These are phyloP conservation scores for Didymella sp. DNA, from an alignment of 2,329 filamentous ascomycete species.

Conservation along the genomic window DNA sequence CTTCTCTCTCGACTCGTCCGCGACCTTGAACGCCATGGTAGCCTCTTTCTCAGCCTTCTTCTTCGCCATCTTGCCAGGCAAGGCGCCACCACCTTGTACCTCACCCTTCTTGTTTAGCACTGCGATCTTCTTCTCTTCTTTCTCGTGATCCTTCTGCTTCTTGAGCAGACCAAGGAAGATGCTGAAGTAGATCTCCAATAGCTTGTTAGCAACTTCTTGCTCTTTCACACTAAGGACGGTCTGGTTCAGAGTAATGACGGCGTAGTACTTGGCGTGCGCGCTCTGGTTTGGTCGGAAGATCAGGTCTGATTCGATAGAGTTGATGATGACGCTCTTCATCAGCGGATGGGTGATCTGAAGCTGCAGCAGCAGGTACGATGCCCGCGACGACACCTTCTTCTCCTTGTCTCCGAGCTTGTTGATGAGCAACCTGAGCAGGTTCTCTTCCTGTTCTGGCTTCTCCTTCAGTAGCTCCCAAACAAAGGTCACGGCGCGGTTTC, in stretches of 20 bases:
- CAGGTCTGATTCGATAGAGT: constrained; percentile 84
- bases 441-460: constrained; percentile 97
- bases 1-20: constrained; percentile 81
- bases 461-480: constrained; percentile 91
- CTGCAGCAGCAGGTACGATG: constrained; percentile 92
- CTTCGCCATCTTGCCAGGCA: constrained; percentile 61
- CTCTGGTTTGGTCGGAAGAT: constrained; percentile 87
- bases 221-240: constrained; percentile 89
- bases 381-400: constrained; percentile 91
- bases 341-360: constrained; percentile 85
- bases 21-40: constrained; percentile 52
- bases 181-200: constrained; percentile 91
- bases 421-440: constrained; percentile 85
- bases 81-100: constrained; percentile 62
- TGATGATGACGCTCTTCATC: constrained; percentile 91
- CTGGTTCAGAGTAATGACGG: constrained; percentile 95
- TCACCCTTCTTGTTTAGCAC: constrained; percentile 58
- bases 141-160: constrained; percentile 55
- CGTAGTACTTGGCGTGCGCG: constrained; percentile 90
- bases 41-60: constrained; percentile 54
- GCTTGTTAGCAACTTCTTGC: constrained; percentile 76
- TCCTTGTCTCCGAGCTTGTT: constrained; percentile 97
- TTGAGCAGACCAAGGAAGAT: constrained; percentile 86
- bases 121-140: constrained; percentile 45
- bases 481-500: constrained; percentile 85